Base-by-base conservation (phyloP, 441 rosid genomes). In the Populus hybrid region DNA sequence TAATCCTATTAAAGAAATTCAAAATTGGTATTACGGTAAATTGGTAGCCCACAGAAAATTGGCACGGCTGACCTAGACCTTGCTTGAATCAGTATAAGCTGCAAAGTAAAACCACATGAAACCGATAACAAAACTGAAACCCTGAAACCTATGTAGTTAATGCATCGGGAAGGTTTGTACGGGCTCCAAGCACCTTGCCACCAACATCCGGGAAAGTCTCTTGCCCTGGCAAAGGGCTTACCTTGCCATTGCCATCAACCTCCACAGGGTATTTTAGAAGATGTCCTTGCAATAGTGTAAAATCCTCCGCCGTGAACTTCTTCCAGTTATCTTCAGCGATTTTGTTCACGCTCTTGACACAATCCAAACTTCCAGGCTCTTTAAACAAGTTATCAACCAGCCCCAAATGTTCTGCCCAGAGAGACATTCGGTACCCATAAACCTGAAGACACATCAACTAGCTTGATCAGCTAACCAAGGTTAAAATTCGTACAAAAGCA, bases 341-440 rank as follows among this genome's bases (percentile, higher is more conserved):
- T 71, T 78, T 26, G 82, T 94, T 94, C 81, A 94, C 95, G n/a
- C 73, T 80, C 81, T 70, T 86, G 70, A 90, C 89, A 57, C 98
- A 94, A 10, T 84, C 88, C 77, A 88, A 24, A 63, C 75, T 85
- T 75, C 88, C 88, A 4, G 97, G 91, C 67, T 86, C 87, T 63
- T 85, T 84, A 38, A 89, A 94, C 65, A 70, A 36, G 42, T 80
- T 81, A 23, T 91, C 87, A 0, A 91, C 63, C 70, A 67, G 46
- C 23, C 88, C 95, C 85, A 90, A 70, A 83, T 94, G 98, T 80
- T 94, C 98, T 4, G 92, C 93, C 98, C 98, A 92, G 34, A 94
- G 80, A 8, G 98, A 92, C 94, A 91, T 90, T 76, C 98, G 85
- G 75, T 91, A 94, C 72, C 97, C 95, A 16, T 87, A 89, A 30